Percentiles rank a stretch among this genome's conserved stretches.
These are phyloP conservation scores for Wakefieldia striispora DNA, from an alignment of 768 basidiomycete species.

Conservation along the genomic window DNA sequence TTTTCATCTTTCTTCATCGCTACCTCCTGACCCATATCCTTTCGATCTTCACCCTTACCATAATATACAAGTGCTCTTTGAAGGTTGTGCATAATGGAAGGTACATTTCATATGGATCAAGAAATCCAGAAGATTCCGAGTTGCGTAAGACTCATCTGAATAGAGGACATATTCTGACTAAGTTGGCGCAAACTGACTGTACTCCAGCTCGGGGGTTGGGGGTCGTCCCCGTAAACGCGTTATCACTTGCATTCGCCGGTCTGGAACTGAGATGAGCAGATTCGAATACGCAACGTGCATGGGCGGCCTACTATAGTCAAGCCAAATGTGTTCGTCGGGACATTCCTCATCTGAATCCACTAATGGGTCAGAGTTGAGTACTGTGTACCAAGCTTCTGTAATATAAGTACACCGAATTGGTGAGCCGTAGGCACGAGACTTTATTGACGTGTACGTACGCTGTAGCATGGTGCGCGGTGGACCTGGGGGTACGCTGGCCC, in stretches of 20 bases:
- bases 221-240: conserved; percentile 53
- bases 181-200: conserved; percentile 8
- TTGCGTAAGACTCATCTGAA: background rate
- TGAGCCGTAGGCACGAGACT: conserved; percentile 4
- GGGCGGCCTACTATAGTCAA: conserved; percentile 57
- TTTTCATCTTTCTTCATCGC: conserved; percentile 23
- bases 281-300: background rate
- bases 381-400: conserved; percentile 71
- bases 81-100: conserved; percentile 17
- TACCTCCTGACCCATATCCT: conserved; percentile 7
- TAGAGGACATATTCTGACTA: background rate
- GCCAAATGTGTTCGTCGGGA: conserved; percentile 59
- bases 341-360: conserved; percentile 73
- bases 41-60: conserved; percentile 23
- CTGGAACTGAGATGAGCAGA: conserved; percentile 33
- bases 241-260: conserved; percentile 60
- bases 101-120: conserved; percentile 2
- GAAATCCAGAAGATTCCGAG: conserved; percentile 1
- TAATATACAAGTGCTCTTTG: conserved; percentile 21
- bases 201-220: conserved; percentile 53
- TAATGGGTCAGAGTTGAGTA: conserved; percentile 67
- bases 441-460: conserved; percentile 43
- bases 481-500: conserved; percentile 23
- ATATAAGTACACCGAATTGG: background rate
- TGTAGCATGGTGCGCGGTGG: conserved; percentile 59